Conservation (phyloP, 768 basidiomycete genomes). For the Leccinellum rugosiceps region DNA sequence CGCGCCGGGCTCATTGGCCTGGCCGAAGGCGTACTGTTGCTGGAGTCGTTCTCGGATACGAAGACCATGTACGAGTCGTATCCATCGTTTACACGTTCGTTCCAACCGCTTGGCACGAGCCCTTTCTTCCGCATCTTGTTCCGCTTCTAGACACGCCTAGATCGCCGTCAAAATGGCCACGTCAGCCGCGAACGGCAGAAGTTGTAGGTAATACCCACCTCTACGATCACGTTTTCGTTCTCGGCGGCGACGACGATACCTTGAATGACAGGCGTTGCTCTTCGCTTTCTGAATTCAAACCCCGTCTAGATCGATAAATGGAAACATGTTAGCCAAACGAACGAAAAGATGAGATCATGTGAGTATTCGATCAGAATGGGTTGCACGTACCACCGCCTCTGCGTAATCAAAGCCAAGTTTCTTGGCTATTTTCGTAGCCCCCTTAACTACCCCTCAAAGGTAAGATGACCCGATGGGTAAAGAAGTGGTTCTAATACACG, state of each 20-base stretch:
- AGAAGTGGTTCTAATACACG: constrained; percentile 33
- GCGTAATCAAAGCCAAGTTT: constrained; percentile 86
- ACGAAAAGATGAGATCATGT: constrained; percentile 6
- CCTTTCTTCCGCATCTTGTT: constrained; percentile 73
- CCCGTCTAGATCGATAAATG: constrained; percentile 58
- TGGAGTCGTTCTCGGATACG: constrained; percentile 81
- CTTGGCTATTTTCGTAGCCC: constrained; percentile 84
- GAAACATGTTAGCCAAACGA: not conserved
- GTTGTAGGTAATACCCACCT: constrained; percentile 46
- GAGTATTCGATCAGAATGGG: constrained; percentile 7
- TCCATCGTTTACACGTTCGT: constrained; percentile 84
- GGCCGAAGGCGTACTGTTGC: constrained; percentile 58
- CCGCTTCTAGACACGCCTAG: constrained; percentile 84
- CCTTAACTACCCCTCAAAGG: constrained; percentile 56
- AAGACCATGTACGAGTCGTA: constrained; percentile 81
- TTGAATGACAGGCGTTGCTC: constrained; percentile 79
- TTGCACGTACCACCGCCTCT: constrained; percentile 83
- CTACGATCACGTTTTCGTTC: constrained; percentile 67
- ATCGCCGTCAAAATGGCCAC: constrained; percentile 9
- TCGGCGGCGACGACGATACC: constrained; percentile 88
- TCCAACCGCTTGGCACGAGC: constrained; percentile 74
- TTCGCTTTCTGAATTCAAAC: constrained; percentile 93
- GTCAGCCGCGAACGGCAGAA: constrained; percentile 5
- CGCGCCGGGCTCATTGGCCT: not conserved
- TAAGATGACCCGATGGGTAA: constrained; percentile 8